Evolutionary conservation across 2,329 filamentous ascomycete genomes (phyloP).

Genomic region (Herpomyces periplanetae): DNA sequence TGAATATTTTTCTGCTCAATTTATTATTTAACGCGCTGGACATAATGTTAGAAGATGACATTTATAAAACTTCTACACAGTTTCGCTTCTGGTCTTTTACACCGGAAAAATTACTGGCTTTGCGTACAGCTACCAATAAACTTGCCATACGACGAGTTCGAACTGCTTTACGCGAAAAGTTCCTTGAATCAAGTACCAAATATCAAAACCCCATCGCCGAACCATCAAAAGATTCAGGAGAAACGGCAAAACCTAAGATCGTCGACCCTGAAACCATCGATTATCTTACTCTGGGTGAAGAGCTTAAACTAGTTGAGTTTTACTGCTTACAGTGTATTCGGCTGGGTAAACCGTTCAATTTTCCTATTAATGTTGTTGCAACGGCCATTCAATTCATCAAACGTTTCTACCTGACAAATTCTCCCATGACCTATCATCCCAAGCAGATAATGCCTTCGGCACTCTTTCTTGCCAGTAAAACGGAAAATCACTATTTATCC

Average conservation of each 20-base stretch:
- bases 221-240: slow-evolving; percentile 6
- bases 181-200: too few relatives aligned
- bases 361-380: slow-evolving; percentile 20
- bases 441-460: slow-evolving; percentile 58
- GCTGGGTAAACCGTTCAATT: slow-evolving; percentile 17
- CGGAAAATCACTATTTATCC: slow-evolving; percentile 40
- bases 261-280: slow-evolving; percentile 18
- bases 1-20: too few relatives aligned
- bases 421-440: slow-evolving; percentile 77
- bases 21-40: too few relatives aligned
- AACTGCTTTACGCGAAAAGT: slow-evolving; percentile 16
- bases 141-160: slow-evolving; percentile 28
- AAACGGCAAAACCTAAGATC: slow-evolving; percentile 5
- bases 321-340: slow-evolving; percentile 19
- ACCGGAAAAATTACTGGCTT: slow-evolving; percentile 21
- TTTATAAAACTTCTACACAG: slow-evolving; percentile 63
- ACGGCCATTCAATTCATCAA: slow-evolving; percentile 65
- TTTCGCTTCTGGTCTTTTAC: slow-evolving; percentile 79
- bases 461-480: slow-evolving; percentile 72
- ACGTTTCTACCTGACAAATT: slow-evolving; percentile 83
- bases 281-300: slow-evolving; percentile 46
- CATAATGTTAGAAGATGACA: slow-evolving; percentile 52
- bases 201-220: too few relatives aligned
- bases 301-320: slow-evolving; percentile 37
- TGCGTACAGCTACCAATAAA: slow-evolving; percentile 38